phyloP scores from a whole-genome alignment of 495 filamentous ascomycete species.

The Jackrogersella multiformis region DNA sequence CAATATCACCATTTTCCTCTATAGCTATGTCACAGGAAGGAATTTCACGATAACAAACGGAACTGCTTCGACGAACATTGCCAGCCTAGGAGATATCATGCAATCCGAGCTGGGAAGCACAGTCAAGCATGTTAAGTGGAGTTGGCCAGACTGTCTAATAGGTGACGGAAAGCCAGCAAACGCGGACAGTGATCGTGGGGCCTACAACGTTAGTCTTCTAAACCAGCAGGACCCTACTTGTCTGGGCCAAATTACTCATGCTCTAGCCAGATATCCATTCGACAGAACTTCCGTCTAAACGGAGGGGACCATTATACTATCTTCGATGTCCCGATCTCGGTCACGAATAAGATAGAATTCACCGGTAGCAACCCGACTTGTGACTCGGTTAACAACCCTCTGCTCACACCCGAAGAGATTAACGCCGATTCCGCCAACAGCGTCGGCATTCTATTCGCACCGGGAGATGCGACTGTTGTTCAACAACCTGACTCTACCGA shows the following conservation, averaged over 20 bases:
- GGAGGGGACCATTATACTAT: slow-evolving; percentile 71
- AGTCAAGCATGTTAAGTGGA: slow-evolving; percentile 75
- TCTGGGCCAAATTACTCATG: slow-evolving; percentile 10
- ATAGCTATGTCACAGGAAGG: slow-evolving; percentile 64
- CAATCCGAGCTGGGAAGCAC: slow-evolving; percentile 68
- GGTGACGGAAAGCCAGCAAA: slow-evolving; percentile 59
- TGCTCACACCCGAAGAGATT: slow-evolving; percentile 53
- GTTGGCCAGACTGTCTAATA: slow-evolving; percentile 71
- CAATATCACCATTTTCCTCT: slow-evolving; percentile 73
- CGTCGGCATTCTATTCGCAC: slow-evolving; percentile 56
- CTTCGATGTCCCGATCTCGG: slow-evolving; percentile 71
- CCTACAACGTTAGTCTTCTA: slow-evolving; percentile 57
- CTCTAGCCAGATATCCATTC: slow-evolving; percentile 65
- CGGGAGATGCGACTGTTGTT: slow-evolving; percentile 53
- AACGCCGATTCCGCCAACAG: slow-evolving; percentile 46
- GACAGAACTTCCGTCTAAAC: slow-evolving; percentile 72
- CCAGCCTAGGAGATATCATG: slow-evolving; percentile 69
- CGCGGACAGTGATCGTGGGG: slow-evolving; percentile 52
- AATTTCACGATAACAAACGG: slow-evolving; percentile 77
- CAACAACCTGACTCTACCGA: slow-evolving; percentile 35
- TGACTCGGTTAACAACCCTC: slow-evolving; percentile 55
- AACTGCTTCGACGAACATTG: slow-evolving; percentile 61
- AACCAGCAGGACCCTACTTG: not conserved
- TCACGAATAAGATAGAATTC: slow-evolving; percentile 68
- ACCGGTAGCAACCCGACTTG: slow-evolving; percentile 54